Evolutionary conservation across 148 eudicot species (phyloP).

Genomic region (Salicornia ramosissima): DNA sequence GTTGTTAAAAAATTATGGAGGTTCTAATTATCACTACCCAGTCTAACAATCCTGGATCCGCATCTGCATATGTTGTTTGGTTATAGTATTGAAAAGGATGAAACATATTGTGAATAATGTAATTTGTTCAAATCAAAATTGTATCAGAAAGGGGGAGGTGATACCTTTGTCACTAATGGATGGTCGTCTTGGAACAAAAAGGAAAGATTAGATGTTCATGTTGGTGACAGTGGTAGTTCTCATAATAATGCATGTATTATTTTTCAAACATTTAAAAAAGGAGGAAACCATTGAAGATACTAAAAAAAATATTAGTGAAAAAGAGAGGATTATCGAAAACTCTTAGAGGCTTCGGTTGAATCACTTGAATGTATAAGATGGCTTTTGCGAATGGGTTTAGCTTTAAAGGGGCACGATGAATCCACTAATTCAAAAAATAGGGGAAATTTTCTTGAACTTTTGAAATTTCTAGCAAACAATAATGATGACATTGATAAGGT

Average conservation of each 20-base stretch:
- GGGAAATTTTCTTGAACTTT: background rate
- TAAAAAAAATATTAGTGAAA: background rate
- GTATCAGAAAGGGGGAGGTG: background rate
- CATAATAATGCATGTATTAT: background rate
- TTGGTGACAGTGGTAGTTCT: background rate
- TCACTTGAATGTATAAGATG: background rate
- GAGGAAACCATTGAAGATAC: background rate
- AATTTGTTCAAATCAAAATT: background rate
- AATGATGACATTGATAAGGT: constrained; percentile 7
- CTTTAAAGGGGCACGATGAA: constrained; percentile 5
- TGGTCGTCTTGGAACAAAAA: background rate
- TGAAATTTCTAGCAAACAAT: background rate
- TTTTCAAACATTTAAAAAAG: background rate
- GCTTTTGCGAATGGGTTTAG: constrained; percentile 1
- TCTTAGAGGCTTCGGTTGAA: background rate
- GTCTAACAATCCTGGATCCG: too few species aligned
- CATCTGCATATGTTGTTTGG: too few species aligned
- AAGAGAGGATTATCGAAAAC: background rate
- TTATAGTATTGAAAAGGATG: background rate
- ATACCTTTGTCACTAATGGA: background rate
- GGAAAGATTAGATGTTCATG: background rate
- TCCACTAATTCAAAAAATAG: background rate
- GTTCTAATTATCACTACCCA: too few species aligned
- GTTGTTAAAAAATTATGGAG: too few species aligned
- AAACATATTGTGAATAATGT: background rate